phyloP scores from a whole-genome alignment of 352 stramenopile genomes.

The Pythium dissotocum region DNA sequence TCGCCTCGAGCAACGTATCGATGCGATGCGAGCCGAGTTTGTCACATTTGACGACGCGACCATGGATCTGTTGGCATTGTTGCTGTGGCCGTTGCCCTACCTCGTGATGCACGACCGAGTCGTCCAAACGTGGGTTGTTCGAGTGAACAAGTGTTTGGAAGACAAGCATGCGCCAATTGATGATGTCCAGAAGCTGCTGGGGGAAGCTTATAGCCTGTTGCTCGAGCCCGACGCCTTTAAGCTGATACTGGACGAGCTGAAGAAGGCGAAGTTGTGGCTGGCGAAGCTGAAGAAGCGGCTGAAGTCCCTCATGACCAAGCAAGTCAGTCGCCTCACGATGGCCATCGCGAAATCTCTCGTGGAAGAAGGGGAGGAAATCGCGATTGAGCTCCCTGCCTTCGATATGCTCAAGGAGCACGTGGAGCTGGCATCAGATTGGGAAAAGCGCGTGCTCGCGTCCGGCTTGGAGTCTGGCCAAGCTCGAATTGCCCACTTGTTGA shows the following conservation, averaged over 20 bases:
- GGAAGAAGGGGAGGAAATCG: constrained; percentile 79
- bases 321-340: constrained; percentile 65
- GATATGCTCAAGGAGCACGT: constrained; percentile 81
- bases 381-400: constrained; percentile 72
- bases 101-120: constrained; percentile 64
- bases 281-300: constrained; percentile 84
- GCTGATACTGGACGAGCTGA: constrained; percentile 78
- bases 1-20: constrained; percentile 37
- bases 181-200: constrained; percentile 57
- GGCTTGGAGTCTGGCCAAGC: constrained; percentile 81
- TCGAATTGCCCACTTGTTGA: constrained; percentile 65
- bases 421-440: constrained; percentile 78
- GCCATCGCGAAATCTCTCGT: constrained; percentile 61
- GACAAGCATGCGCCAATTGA: constrained; percentile 59
- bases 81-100: constrained; percentile 79
- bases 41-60: constrained; percentile 30
- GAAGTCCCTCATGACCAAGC: constrained; percentile 69
- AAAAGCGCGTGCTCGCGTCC: constrained; percentile 68
- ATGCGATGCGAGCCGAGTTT: constrained; percentile 25
- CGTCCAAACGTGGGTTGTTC: constrained; percentile 60
- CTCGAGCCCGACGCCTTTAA: constrained; percentile 81
- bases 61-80: constrained; percentile 42
- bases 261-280: constrained; percentile 79
- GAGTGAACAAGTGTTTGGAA: constrained; percentile 57
- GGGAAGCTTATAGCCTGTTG: constrained; percentile 55